phyloP scores from a whole-genome alignment of 2,329 filamentous ascomycete genomes.

The Ophiostoma fasciatum region DNA sequence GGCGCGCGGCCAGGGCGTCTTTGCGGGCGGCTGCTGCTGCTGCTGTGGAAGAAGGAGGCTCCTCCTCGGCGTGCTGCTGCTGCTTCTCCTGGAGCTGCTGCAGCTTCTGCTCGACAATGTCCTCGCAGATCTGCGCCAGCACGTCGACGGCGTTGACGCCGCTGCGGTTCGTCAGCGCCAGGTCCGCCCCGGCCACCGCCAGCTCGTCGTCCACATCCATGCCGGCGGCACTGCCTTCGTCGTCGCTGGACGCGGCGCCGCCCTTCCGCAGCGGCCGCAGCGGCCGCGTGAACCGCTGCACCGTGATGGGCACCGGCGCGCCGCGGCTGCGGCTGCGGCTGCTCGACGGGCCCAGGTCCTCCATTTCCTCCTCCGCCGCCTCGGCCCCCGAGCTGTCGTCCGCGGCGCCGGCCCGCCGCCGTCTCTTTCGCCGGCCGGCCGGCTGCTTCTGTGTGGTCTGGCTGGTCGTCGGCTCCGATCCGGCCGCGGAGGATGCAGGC shows the following conservation, averaged over 20 bases:
- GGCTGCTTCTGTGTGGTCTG: constrained; percentile 8
- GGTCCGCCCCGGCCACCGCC: constrained; percentile 34
- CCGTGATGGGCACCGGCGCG: constrained; percentile 35
- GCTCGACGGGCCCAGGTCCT: constrained; percentile 14
- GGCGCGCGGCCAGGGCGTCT: constrained; percentile 39
- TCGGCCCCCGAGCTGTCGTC: too few species aligned
- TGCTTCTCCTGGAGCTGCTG: constrained; percentile 29
- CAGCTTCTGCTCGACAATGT: constrained; percentile 38
- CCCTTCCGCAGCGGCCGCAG: neutral
- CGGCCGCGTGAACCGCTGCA: constrained; percentile 42
- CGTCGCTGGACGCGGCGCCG: neutral
- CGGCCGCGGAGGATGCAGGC: too few species aligned
- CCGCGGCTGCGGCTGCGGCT: neutral
- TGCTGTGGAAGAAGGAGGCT: constrained; percentile 25
- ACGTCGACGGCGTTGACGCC: constrained; percentile 50
- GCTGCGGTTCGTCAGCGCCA: constrained; percentile 36
- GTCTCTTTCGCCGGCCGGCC: constrained; percentile 12
- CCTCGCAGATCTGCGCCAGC: constrained; percentile 44
- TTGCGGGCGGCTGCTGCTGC: constrained; percentile 28
- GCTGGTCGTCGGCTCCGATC: too few species aligned
- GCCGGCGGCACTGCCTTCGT: too few species aligned
- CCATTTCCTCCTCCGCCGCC: constrained; percentile 3
- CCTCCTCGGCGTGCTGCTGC: constrained; percentile 5
- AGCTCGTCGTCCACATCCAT: constrained; percentile 20
- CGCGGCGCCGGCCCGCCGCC: neutral